Evolutionary conservation across 2,329 filamentous ascomycete genomes (phyloP), one percentile per base, ranked within the genome.

Genomic region (Cladosporium oxysporum): DNA sequence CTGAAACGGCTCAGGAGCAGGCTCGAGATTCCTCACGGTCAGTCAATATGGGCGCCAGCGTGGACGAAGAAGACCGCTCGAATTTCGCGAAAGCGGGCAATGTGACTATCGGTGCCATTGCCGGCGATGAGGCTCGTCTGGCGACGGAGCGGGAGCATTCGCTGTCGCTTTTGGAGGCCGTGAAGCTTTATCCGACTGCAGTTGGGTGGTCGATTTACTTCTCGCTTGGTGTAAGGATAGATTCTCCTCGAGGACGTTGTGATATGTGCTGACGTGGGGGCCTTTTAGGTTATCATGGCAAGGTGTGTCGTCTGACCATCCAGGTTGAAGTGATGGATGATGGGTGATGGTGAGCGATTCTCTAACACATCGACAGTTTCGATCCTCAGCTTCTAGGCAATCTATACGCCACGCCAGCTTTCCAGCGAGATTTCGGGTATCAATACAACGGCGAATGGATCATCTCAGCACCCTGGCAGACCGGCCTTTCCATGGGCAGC

Each of bases 321-420:
- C 41, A 47, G n/a, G 2, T 10, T 21, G 41, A 21, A 21, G 41
- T 21, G 41, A 12, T 47, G 3, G 10, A 11, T 3, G 3, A 21
- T 47, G 3, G 10, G 4, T 3, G 3, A 21, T 5, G 2, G 37
- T 44, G 37, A 47, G 5, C 41, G 5, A 47, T 3, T 7, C 10
- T 33, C n/a, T 21, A 33, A n/a, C 60, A 26, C 8, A 47, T 21
- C 41, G 65, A 66, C 69, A 77, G 86, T 4, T 90, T 89, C 71
- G 87, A 90, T 72, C 85, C 86, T 0, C 87, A 90, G 73, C 81
- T 90, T 11, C 81, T 89, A 21, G 86, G 86, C 28, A 87, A 87
- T 67, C 80, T 90, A 62, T 89, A 86, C 70, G 83, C 85, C 2
- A 84, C 83, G 59, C 84, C 85, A 0, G 82, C 83, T n/a, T 88